Base-by-base conservation (phyloP, 441 rosid species). In the Geranium incanum region DNA sequence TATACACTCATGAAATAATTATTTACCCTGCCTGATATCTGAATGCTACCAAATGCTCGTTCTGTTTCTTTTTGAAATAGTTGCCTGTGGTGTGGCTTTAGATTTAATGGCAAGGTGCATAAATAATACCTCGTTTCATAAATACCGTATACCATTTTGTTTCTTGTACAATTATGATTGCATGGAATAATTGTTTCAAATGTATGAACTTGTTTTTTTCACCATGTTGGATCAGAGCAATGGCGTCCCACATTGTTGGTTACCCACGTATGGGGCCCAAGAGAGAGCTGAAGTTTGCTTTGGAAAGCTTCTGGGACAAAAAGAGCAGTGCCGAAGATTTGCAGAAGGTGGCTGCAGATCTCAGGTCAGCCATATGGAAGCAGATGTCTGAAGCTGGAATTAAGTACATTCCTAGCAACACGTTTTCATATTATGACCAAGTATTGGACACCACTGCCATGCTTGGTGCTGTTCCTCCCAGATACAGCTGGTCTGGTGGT, bases 191-290 rank as follows among this genome's bases (percentile, higher is more conserved):
- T 39, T 39, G 43, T 39, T 39, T 39, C 43, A 39, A 39, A 39
- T 39, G 43, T 39, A 7, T 39, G 43, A 7, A 39, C 43, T 39
- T 4, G 8, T 7, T 39, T 39, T 39, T 39, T 39, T 39, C 43
- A 39, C 6, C 6, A 39, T 74, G 13, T 74, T 84, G 90, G 60
- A 80, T 39, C 43, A 39, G 43, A 74, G 43, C 43, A 85, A 94
- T 92, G 97, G 95, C 93, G 4, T 89, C 97, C 48, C 98, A 94
- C 83, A 81, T 94, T 82, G 97, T 89, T 88, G 97, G 99, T 84
- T 94, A 94, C 37, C 99, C 99, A 41, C 95, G 97, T 60, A 94
- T 94, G 33, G 33, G 33, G 33, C 33, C 33, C 33, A 28, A 28
- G 33, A 28, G 33, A 28, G 33, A 91, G 91, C 96, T 93, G 73